Conservation (phyloP, 805 yeast species). For the Candida sonorensis region DNA sequence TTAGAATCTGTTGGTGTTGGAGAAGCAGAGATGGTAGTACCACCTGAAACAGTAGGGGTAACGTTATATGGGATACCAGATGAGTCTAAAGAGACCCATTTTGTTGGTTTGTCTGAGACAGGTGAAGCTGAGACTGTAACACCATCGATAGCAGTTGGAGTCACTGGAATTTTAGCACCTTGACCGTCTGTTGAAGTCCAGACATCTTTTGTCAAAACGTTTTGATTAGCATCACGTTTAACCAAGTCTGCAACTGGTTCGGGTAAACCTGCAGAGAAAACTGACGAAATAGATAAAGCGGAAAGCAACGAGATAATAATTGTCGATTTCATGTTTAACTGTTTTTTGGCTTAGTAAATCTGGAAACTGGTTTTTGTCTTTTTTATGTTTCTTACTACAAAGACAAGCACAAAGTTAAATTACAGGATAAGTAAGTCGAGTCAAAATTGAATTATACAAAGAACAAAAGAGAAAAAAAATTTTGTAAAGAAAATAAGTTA, state of each 20-base stretch:
- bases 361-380: no score
- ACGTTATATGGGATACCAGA: conserved; percentile 37
- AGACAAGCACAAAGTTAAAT: no score
- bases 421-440: no score
- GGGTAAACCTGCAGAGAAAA: conserved; percentile 3
- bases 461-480: no score
- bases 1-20: conserved; percentile 33
- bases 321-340: conserved; percentile 3
- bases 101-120: conserved; percentile 28
- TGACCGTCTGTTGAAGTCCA: conserved; percentile 32
- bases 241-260: background rate
- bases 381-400: no score
- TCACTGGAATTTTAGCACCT: conserved; percentile 13
- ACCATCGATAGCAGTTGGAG: conserved; percentile 44
- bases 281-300: conserved; percentile 1
- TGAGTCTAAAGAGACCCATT: conserved; percentile 37
- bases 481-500: no score
- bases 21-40: conserved; percentile 31
- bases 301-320: background rate
- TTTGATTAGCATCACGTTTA: conserved; percentile 14
- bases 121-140: conserved; percentile 42
- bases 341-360: no score
- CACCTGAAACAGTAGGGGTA: conserved; percentile 33
- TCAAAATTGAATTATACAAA: no score
- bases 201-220: conserved; percentile 16